Percentiles rank a stretch among this genome's conserved stretches.
phyloP scores from a whole-genome alignment of 73 alveolate genomes.

The Loxodes magnus region DNA sequence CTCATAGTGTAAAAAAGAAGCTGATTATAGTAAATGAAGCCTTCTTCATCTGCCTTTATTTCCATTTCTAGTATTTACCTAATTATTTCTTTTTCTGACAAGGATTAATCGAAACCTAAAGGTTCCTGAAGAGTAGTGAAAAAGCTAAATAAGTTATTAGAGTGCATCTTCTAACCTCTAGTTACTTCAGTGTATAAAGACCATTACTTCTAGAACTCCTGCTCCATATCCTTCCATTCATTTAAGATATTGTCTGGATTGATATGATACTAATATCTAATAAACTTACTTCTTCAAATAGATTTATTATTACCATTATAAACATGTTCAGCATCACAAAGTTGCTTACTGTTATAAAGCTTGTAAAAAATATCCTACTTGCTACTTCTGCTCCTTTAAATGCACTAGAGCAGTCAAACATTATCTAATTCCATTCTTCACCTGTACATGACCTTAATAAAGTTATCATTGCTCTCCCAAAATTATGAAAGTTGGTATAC shows the following conservation, averaged over 20 bases:
- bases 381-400: constrained; percentile 13
- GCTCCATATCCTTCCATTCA: constrained; percentile 30
- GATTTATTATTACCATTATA: constrained; percentile 43
- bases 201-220: constrained; percentile 23
- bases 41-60: constrained; percentile 16
- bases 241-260: constrained; percentile 39
- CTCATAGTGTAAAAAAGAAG: constrained; percentile 29
- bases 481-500: constrained; percentile 56
- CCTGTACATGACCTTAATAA: constrained; percentile 81
- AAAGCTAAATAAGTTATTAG: constrained; percentile 1
- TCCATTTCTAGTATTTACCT: constrained; percentile 13
- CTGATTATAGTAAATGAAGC: constrained; percentile 20
- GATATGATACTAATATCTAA: no score
- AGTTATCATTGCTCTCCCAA: constrained; percentile 49
- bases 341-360: constrained; percentile 26
- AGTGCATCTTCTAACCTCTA: constrained; percentile 10
- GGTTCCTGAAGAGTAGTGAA: constrained; percentile 15
- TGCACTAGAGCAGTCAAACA: constrained; percentile 39
- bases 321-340: constrained; percentile 54
- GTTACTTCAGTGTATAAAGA: constrained; percentile 11
- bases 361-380: constrained; percentile 26
- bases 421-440: constrained; percentile 66
- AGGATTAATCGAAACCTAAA: constrained; percentile 12
- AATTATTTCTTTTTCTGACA: constrained; percentile 8
- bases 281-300: constrained; percentile 44